phyloP scores from a whole-genome alignment of 768 basidiomycete genomes.

The Tremella mesenterica region DNA sequence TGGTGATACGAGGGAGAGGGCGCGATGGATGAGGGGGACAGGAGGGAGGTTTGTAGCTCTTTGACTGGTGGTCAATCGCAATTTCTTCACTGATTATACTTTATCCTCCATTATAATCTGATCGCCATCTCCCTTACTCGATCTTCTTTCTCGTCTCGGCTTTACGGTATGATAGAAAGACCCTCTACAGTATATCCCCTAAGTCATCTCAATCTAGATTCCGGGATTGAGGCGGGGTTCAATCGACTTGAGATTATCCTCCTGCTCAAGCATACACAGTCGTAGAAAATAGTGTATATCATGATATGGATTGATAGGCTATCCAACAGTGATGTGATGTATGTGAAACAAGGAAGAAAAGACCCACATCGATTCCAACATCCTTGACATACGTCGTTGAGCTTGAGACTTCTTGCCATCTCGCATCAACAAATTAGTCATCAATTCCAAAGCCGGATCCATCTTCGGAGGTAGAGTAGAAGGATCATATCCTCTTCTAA shows the following conservation, averaged over 20 bases:
- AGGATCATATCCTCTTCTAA: constrained; percentile 24
- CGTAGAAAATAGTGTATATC: too few species aligned
- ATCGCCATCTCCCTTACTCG: too few species aligned
- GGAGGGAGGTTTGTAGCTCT: constrained; percentile 68
- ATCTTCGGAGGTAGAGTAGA: constrained; percentile 30
- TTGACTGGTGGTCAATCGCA: too few species aligned
- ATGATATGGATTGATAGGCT: too few species aligned
- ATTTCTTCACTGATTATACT: too few species aligned
- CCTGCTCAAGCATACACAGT: too few species aligned
- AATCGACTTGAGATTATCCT: neutral
- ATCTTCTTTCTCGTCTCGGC: too few species aligned
- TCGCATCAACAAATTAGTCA: constrained; percentile 43
- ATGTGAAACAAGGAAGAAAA: neutral
- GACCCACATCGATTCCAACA: constrained; percentile 33
- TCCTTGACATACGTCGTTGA: constrained; percentile 23
- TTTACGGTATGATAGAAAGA: too few species aligned
- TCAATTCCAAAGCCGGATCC: constrained; percentile 38
- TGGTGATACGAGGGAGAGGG: constrained; percentile 61
- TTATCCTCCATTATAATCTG: constrained; percentile 46
- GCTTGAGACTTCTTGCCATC: constrained; percentile 41
- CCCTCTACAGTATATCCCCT: neutral
- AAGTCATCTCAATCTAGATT: too few species aligned
- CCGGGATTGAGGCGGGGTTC: too few species aligned
- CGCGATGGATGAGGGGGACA: constrained; percentile 66
- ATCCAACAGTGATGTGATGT: too few species aligned